phyloP scores from a whole-genome alignment of 805 yeast genomes.

The Saturnispora hagleri region DNA sequence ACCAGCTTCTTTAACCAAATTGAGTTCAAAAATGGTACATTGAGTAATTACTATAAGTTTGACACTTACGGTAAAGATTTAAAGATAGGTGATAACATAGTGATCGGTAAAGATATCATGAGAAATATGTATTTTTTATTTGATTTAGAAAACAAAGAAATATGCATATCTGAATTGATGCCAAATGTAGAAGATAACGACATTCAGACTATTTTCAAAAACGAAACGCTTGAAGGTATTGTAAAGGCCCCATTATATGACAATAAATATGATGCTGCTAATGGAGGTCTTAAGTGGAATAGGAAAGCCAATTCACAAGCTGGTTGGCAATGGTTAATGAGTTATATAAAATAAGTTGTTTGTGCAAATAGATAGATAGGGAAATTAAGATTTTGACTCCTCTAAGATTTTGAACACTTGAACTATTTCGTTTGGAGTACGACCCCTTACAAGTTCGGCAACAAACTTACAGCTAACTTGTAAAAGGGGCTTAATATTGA shows the following conservation, averaged over 20 bases:
- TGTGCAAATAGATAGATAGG: neutral
- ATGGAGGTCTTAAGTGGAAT: conserved; percentile 1
- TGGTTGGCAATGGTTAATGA: conserved; percentile 4
- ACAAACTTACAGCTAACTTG: conserved; percentile 66
- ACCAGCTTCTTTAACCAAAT: neutral
- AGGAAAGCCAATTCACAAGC: neutral
- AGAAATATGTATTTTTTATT: conserved; percentile 54
- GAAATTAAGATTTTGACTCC: neutral
- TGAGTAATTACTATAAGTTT: neutral
- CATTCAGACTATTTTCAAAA: neutral
- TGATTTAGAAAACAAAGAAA: conserved; percentile 35
- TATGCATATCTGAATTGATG: conserved; percentile 3
- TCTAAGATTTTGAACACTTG: conserved; percentile 56
- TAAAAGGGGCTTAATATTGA: conserved; percentile 58
- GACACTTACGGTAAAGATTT: neutral
- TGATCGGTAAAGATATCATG: conserved; percentile 57
- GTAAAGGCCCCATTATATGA: neutral
- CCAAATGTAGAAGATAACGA: neutral
- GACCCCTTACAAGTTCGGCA: conserved; percentile 70
- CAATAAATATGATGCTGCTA: neutral
- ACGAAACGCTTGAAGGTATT: neutral
- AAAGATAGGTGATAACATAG: conserved; percentile 7
- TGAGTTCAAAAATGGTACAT: neutral
- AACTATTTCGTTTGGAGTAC: conserved; percentile 64
- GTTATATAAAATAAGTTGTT: neutral